phyloP scores from a whole-genome alignment of 1,139 yeast species.

The Candida sanyaensis region DNA sequence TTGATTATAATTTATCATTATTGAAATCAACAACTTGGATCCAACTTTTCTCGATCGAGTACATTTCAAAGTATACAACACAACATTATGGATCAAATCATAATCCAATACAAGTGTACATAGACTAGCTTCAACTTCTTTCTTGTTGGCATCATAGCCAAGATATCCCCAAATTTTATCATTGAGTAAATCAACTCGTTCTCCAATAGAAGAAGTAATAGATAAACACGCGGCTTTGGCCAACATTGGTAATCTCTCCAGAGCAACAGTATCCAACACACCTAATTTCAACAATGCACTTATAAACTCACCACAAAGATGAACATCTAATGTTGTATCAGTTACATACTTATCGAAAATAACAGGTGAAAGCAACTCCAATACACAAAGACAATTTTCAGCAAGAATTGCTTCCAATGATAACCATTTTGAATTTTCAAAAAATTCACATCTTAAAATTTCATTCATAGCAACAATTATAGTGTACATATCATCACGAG shows the following conservation, averaged over 20 bases:
- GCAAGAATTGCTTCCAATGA: slow-evolving; percentile 64
- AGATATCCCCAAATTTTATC: slow-evolving; percentile 71
- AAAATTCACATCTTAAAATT: slow-evolving; percentile 58
- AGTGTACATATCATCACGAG: slow-evolving; percentile 46
- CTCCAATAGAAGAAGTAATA: slow-evolving; percentile 66
- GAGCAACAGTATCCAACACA: slow-evolving; percentile 57
- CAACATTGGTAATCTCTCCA: slow-evolving; percentile 67
- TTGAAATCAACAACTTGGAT: slow-evolving; percentile 49
- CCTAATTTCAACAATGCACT: slow-evolving; percentile 57
- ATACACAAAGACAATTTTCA: slow-evolving; percentile 58
- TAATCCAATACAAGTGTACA: slow-evolving; percentile 66
- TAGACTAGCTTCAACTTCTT: slow-evolving; percentile 62
- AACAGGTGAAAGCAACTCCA: slow-evolving; percentile 59
- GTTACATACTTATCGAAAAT: slow-evolving; percentile 59
- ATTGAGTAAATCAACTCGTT: slow-evolving; percentile 58
- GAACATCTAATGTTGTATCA: slow-evolving; percentile 50
- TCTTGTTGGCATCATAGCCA: slow-evolving; percentile 66
- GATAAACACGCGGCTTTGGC: slow-evolving; percentile 71
- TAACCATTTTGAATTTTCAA: slow-evolving; percentile 69
- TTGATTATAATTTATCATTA: slow-evolving; percentile 46
- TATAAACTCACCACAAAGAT: slow-evolving; percentile 67
- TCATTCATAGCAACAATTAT: slow-evolving; percentile 57
- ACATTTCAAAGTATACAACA: slow-evolving; percentile 61
- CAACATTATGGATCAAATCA: slow-evolving; percentile 69
- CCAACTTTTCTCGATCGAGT: slow-evolving; percentile 73